phyloP scores from a whole-genome alignment of 2,329 filamentous ascomycete species.

The Claviceps sp. region DNA sequence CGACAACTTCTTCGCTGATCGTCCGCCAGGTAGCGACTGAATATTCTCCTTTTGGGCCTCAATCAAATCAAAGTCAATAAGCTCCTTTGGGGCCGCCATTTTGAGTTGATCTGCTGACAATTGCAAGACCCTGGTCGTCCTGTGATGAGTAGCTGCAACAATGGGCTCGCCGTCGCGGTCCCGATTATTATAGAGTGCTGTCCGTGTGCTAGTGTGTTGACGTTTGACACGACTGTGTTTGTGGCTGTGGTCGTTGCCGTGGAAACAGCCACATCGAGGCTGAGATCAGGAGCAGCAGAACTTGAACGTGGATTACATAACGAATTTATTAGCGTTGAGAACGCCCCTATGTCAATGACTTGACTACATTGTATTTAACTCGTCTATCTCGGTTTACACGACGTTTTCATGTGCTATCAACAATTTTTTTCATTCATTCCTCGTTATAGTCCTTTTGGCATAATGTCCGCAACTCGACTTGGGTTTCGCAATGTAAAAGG shows the following conservation, averaged over 20 bases:
- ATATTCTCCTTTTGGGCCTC: constrained; percentile 98
- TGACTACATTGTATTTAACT: neutral
- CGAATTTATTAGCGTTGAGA: too few relatives aligned
- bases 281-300: neutral
- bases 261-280: constrained; percentile 6
- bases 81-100: constrained; percentile 38
- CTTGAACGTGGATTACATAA: too few relatives aligned
- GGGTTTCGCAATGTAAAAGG: neutral
- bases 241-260: constrained; percentile 6
- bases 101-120: constrained; percentile 15
- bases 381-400: neutral
- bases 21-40: constrained; percentile 72
- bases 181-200: neutral
- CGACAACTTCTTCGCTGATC: constrained; percentile 80
- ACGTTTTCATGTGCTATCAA: neutral
- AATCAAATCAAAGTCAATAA: constrained; percentile 77
- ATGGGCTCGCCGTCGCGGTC: neutral
- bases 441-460: neutral
- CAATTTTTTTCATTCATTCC: neutral
- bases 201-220: constrained; percentile 6
- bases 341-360: too few relatives aligned
- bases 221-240: constrained; percentile 3
- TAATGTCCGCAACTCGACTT: neutral
- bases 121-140: constrained; percentile 1
- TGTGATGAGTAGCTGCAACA: neutral